Evolutionary conservation across 331 rosid species (phyloP).

Genomic region (Acacia pycnantha): DNA sequence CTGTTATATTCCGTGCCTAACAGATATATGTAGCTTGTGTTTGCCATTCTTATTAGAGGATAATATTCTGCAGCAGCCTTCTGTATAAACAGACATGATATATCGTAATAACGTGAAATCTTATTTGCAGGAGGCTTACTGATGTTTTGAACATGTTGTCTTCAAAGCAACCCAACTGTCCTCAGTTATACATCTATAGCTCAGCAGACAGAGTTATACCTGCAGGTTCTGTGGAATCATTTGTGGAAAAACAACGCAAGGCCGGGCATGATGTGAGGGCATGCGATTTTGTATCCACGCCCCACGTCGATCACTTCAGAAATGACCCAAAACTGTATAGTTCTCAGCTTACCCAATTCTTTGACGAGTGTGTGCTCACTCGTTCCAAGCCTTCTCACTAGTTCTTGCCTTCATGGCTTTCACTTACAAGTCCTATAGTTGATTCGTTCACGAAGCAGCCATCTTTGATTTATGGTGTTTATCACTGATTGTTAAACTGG

Average conservation of each 20-base stretch:
- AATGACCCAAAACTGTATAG: constrained; percentile 80
- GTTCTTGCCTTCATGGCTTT: constrained; percentile 22
- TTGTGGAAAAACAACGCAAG: constrained; percentile 69
- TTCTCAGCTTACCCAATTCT: constrained; percentile 76
- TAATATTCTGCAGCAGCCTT: neutral
- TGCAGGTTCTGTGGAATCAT: constrained; percentile 78
- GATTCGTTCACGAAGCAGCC: constrained; percentile 38
- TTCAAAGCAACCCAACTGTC: constrained; percentile 87
- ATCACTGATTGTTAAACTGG: constrained; percentile 10
- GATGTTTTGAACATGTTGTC: constrained; percentile 73
- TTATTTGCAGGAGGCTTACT: constrained; percentile 79
- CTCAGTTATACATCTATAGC: constrained; percentile 90
- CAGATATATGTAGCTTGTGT: neutral
- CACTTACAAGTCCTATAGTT: constrained; percentile 27
- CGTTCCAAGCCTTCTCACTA: constrained; percentile 44
- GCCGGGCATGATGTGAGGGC: constrained; percentile 92
- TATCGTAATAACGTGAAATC: neutral
- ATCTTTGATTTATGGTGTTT: constrained; percentile 25
- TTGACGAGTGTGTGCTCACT: constrained; percentile 73
- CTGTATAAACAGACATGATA: neutral
- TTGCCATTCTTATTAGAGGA: constrained; percentile 1
- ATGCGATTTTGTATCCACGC: constrained; percentile 87
- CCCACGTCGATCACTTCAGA: constrained; percentile 97
- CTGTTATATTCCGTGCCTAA: neutral
- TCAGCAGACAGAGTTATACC: constrained; percentile 94